Evolutionary conservation across 441 rosid genomes (phyloP), one percentile per base, ranked within the genome.

Genomic region (Euphorbia corollata): DNA sequence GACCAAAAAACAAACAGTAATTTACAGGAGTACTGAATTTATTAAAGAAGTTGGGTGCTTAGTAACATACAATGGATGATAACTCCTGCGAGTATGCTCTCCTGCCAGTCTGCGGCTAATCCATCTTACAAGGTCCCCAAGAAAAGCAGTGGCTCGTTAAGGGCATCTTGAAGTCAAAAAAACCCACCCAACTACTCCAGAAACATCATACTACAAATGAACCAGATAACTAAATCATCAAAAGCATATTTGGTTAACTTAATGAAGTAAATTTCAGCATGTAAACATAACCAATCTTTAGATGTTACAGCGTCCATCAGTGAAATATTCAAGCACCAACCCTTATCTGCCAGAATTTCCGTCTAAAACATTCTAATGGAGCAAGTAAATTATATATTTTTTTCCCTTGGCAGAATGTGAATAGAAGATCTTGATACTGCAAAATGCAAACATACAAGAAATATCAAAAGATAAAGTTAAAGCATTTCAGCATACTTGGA

Each of bases 11-110:
- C 24, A 56, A 56, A 45, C 8, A 7, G 38, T 50, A 13, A 27
- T 22, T 19, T 5, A 70, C 24, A 22, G 39, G 45, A 70, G 59
- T 16, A 61, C 41, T 55, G 15, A n/a, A 69, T 22, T 24, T 30
- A 70, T 64, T 71, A 19, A 34, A 65, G 64, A 39, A 65, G 61
- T 70, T 57, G 15, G 56, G 73, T 68, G 66, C 65, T 67, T 30
- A 63, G 76, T 58, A 69, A 79, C 81, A 73, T 77, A 83, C 81
- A 69, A 64, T 55, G 69, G 80, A 73, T 36, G 69, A 61, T 69
- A 54, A 47, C 55, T 67, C 73, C 71, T 48, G 71, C 68, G 48
- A 64, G 72, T 20, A 63, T n/a, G 69, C 68, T 64, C 70, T 18
- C 77, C 77, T 24, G 61, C 56, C 50, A 50, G 22, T 43, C 70